Evolutionary conservation across 2,329 filamentous ascomycete genomes (phyloP).

Genomic region (Ceratocystiopsis sp.): DNA sequence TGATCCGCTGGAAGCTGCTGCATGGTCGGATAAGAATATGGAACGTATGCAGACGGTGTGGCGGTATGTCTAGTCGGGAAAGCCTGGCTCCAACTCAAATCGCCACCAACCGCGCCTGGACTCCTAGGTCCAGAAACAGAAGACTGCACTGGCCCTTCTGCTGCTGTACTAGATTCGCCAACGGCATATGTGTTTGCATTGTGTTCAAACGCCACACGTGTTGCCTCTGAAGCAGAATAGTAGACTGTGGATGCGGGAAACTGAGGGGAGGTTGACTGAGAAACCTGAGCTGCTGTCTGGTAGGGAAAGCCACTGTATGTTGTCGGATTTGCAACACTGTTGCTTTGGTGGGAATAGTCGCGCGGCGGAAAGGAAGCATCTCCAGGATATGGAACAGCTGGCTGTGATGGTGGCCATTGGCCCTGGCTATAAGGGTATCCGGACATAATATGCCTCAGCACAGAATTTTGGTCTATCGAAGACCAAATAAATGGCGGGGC

Average conservation of each 20-base stretch:
- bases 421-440: slow-evolving; percentile 21
- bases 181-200: slow-evolving; percentile 22
- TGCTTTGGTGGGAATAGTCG: background rate
- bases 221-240: slow-evolving; percentile 15
- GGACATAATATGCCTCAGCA: slow-evolving; percentile 16
- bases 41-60: background rate
- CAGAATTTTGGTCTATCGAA: too few relatives aligned
- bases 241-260: slow-evolving; percentile 9
- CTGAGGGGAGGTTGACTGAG: background rate
- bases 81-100: slow-evolving; percentile 6
- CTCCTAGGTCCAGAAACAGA: background rate
- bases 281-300: background rate
- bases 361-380: too few relatives aligned
- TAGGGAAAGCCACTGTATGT: slow-evolving; percentile 2
- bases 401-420: slow-evolving; percentile 7
- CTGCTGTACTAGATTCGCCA: slow-evolving; percentile 14
- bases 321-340: background rate
- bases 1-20: too few relatives aligned
- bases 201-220: slow-evolving; percentile 20
- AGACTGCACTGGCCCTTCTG: too few relatives aligned
- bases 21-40: background rate
- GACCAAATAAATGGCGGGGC: too few relatives aligned
- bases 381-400: background rate
- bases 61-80: background rate
- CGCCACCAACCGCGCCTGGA: slow-evolving; percentile 4